Percentiles rank a stretch among this genome's conserved stretches.
Conservation (phyloP, 73 alveolate species). For the Tetrahymena elliotti region DNA sequence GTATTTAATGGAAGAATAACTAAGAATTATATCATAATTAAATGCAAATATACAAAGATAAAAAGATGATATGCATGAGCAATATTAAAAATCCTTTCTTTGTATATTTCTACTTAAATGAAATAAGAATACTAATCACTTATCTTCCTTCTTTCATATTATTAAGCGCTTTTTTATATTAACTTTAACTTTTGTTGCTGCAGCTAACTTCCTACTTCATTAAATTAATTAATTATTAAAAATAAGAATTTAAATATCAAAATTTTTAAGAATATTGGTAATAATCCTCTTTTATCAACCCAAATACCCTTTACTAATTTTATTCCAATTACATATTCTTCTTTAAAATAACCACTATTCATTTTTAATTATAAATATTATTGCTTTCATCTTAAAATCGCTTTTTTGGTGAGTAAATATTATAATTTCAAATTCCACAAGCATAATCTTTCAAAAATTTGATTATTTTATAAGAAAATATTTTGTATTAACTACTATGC, state of each 20-base stretch:
- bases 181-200: background rate
- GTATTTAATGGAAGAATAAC: background rate
- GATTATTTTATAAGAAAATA: too few species aligned
- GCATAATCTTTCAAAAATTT: background rate
- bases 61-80: background rate
- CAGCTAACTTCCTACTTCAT: background rate
- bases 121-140: background rate
- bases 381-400: background rate
- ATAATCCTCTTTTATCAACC: background rate
- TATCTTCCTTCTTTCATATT: background rate
- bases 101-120: background rate
- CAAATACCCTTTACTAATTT: background rate
- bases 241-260: background rate
- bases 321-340: background rate
- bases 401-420: background rate
- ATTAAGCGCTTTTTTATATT: background rate
- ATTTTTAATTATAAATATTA: too few species aligned
- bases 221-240: background rate
- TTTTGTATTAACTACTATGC: background rate
- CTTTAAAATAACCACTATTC: background rate
- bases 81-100: background rate
- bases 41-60: background rate
- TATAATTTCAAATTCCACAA: background rate
- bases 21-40: background rate
- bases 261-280: background rate